Conservation (phyloP, 164 flowering plant species). For the Dillenia turbinata region DNA sequence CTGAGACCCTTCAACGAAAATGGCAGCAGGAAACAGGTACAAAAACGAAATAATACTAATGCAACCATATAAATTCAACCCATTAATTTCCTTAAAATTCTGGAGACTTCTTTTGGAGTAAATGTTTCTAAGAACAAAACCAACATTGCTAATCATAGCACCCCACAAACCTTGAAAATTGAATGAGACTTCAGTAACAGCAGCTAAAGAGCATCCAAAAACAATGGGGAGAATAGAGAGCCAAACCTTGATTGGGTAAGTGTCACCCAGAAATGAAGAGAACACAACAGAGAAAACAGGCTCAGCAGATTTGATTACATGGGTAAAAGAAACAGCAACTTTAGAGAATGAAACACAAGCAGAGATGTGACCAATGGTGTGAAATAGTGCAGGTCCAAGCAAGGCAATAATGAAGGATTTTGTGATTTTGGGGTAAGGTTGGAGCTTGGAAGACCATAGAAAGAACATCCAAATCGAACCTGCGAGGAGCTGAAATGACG, state of each 20-base stretch:
- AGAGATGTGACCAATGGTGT: constrained; percentile 86
- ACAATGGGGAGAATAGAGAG: constrained; percentile 83
- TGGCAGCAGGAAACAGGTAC: constrained; percentile 74
- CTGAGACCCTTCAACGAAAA: constrained; percentile 78
- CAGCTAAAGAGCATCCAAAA: constrained; percentile 80
- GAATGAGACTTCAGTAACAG: constrained; percentile 82
- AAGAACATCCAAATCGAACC: constrained; percentile 85
- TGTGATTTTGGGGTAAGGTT: constrained; percentile 65
- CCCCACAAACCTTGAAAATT: constrained; percentile 78
- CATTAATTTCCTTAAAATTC: constrained; percentile 75
- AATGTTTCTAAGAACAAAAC: constrained; percentile 83
- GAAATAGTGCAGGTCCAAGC: constrained; percentile 84
- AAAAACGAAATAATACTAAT: constrained; percentile 67
- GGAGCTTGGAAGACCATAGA: constrained; percentile 72
- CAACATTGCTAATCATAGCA: constrained; percentile 85
- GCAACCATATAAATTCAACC: constrained; percentile 84
- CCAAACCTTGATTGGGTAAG: constrained; percentile 74
- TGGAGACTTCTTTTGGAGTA: constrained; percentile 75
- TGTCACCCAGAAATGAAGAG: constrained; percentile 68
- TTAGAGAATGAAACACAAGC: constrained; percentile 91
- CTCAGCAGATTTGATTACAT: constrained; percentile 85
- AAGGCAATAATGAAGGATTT: constrained; percentile 72
- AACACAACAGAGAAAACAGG: constrained; percentile 83
- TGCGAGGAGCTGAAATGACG: constrained; percentile 71
- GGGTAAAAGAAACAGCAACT: constrained; percentile 96